A percentile compares a stretch with the other conserved stretches of the same genome.
Conservation (phyloP, 2,329 filamentous ascomycete species). For the Hypoxylon sp. region DNA sequence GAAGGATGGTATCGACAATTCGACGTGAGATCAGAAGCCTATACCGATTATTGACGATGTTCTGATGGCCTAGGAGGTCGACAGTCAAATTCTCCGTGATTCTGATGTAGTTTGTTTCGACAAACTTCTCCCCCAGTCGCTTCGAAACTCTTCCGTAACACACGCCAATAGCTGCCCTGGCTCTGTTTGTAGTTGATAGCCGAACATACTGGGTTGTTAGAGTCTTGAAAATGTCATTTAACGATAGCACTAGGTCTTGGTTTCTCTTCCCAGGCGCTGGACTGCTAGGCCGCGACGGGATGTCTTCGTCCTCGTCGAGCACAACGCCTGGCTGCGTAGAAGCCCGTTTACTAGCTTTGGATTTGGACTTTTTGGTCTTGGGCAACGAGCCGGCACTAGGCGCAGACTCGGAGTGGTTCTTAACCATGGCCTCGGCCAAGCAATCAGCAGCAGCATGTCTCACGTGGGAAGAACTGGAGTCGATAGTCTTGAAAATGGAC, state of each 20-base stretch:
- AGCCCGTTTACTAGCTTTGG: conserved; percentile 69
- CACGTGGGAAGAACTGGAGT: conserved; percentile 81
- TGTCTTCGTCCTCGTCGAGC: conserved; percentile 81
- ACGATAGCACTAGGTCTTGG: conserved; percentile 79
- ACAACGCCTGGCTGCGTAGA: conserved; percentile 73
- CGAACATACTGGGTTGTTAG: conserved; percentile 86
- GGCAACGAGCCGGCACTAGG: conserved; percentile 62
- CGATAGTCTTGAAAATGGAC: conserved; percentile 87
- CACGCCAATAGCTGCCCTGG: conserved; percentile 85
- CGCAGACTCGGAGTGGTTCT: conserved; percentile 79
- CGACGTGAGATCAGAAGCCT: conserved; percentile 86
- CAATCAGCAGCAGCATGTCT: conserved; percentile 90
- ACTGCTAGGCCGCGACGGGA: conserved; percentile 76
- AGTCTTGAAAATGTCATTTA: conserved; percentile 83
- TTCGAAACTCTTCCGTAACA: conserved; percentile 88
- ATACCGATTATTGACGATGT: conserved; percentile 87
- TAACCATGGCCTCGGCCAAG: conserved; percentile 85
- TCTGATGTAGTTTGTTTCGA: conserved; percentile 85
- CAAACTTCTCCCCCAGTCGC: conserved; percentile 83
- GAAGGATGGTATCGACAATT: conserved; percentile 86
- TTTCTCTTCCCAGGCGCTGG: conserved; percentile 79
- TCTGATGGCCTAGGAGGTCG: conserved; percentile 83
- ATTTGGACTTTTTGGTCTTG: conserved; percentile 76
- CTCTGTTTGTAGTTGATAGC: conserved; percentile 82
- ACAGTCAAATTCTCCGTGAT: conserved; percentile 86